These are phyloP conservation scores for Fusarium sp. DNA, from an alignment of 2,329 filamentous ascomycete genomes.

Conservation along the genomic window DNA sequence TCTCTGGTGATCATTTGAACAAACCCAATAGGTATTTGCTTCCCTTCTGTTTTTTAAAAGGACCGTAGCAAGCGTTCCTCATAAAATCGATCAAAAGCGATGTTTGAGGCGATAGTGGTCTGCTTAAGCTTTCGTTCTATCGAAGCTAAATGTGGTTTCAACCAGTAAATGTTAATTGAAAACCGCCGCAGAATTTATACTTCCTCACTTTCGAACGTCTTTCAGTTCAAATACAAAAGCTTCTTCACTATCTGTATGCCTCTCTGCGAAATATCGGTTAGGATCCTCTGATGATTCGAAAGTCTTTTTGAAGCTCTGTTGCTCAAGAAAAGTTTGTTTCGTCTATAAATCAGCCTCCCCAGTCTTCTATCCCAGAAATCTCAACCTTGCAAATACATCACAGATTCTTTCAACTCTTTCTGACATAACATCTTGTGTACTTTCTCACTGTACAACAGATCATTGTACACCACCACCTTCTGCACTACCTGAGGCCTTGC, in stretches of 20 bases:
- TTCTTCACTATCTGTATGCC: not conserved
- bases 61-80: no score
- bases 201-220: no score
- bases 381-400: not conserved
- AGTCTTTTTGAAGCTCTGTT: not conserved
- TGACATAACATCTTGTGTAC: not conserved
- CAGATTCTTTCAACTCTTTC: not conserved
- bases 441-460: not conserved
- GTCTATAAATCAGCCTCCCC: not conserved
- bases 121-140: not conserved
- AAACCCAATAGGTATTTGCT: not conserved
- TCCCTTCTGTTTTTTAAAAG: no score
- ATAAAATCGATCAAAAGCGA: not conserved
- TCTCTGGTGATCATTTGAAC: no score
- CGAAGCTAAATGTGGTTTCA: not conserved
- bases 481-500: accelerated
- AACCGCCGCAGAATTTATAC: not conserved
- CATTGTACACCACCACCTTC: not conserved
- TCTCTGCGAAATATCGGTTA: not conserved
- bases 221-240: no score
- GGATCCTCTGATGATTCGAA: not conserved
- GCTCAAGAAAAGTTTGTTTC: not conserved
- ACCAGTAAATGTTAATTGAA: no score
- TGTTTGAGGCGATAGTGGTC: not conserved
- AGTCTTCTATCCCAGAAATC: no score